These are phyloP conservation scores for Talaromyces ruber DNA, from an alignment of 495 filamentous ascomycete genomes.

Conservation along the genomic window DNA sequence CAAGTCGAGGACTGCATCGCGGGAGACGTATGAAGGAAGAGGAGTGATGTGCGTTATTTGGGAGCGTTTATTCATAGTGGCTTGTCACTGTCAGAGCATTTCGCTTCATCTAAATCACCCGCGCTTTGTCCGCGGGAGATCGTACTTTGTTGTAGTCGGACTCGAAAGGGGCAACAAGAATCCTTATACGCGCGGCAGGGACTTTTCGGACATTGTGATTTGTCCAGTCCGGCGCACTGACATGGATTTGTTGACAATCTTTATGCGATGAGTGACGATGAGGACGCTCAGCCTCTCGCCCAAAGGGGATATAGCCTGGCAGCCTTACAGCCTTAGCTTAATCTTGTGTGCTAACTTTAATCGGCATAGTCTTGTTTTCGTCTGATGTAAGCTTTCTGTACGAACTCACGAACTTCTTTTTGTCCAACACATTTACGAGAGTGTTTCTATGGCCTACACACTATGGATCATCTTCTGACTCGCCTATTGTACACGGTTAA, in stretches of 20 bases:
- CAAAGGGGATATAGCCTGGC: neutral
- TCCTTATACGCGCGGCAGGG: neutral
- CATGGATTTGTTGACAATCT: neutral
- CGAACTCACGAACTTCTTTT: neutral
- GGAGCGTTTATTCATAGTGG: slow-evolving; percentile 16
- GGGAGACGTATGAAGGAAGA: slow-evolving; percentile 55
- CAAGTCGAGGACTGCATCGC: slow-evolving; percentile 57
- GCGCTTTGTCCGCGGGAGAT: neutral
- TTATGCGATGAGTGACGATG: neutral
- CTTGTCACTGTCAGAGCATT: neutral
- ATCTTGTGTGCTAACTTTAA: neutral
- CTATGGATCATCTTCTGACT: too few species aligned
- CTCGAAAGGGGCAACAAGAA: neutral
- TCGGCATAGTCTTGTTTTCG: neutral
- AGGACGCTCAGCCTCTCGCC: neutral
- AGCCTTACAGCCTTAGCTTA: neutral
- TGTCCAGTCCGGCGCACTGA: neutral
- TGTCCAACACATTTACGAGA: neutral
- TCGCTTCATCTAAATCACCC: neutral
- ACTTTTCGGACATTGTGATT: neutral
- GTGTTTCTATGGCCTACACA: neutral
- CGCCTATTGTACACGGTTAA: too few species aligned
- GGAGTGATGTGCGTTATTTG: slow-evolving; percentile 64
- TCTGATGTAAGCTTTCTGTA: neutral
- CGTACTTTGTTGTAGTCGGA: neutral